These are phyloP conservation scores for Paraleonurus japonicus DNA, from an alignment of 257 asterid genomes.

Conservation along the genomic window DNA sequence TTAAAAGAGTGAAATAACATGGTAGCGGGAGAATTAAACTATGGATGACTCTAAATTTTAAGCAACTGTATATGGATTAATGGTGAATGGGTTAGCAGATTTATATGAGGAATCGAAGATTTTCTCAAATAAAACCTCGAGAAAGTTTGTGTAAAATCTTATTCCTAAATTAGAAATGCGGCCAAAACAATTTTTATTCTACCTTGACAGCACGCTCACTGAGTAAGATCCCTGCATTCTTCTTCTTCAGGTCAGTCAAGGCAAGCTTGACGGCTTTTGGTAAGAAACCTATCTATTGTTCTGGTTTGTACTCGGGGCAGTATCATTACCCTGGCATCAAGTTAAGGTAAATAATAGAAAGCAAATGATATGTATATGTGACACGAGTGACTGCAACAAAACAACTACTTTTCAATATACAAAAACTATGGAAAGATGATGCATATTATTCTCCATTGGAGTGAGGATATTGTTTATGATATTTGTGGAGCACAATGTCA, in stretches of 20 bases:
- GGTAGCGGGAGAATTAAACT: neutral
- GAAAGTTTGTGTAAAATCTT: neutral
- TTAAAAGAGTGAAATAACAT: neutral
- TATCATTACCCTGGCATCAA: slow-evolving; percentile 38
- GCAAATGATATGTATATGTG: slow-evolving; percentile 1
- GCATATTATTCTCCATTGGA: slow-evolving; percentile 17
- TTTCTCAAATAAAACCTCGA: neutral
- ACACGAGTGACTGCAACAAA: neutral
- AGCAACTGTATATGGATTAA: neutral
- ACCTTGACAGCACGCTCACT: slow-evolving; percentile 88
- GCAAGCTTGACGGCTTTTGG: slow-evolving; percentile 74
- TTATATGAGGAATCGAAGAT: neutral
- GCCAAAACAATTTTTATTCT: slow-evolving; percentile 6
- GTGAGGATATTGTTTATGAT: slow-evolving; percentile 64
- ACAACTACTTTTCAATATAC: neutral
- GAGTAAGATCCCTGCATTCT: slow-evolving; percentile 58
- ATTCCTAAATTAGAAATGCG: neutral
- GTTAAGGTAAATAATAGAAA: slow-evolving; percentile 43
- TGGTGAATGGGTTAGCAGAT: neutral
- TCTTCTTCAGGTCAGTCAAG: slow-evolving; percentile 70
- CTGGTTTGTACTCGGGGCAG: slow-evolving; percentile 32
- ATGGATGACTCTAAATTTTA: neutral
- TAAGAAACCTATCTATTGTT: slow-evolving; percentile 42
- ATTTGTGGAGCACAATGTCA: slow-evolving; percentile 66
- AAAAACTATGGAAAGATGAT: neutral